These are phyloP conservation scores for Thelephora terrestris DNA, from an alignment of 1,284 basidiomycete genomes.

Conservation along the genomic window DNA sequence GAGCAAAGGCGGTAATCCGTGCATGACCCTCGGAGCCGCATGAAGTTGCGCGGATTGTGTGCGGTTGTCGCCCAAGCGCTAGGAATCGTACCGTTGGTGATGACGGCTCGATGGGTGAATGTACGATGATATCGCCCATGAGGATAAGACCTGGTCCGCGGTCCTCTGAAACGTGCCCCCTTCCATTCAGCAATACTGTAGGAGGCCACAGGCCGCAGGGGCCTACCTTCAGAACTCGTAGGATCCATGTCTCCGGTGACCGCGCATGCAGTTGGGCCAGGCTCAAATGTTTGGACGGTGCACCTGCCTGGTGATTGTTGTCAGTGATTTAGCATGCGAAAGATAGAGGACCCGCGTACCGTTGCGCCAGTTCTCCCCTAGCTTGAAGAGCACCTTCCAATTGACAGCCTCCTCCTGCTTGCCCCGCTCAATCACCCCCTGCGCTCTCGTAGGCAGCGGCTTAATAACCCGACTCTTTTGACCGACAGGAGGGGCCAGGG, in stretches of 20 bases:
- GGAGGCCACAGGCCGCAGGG: not conserved
- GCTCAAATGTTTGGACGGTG: constrained; percentile 28
- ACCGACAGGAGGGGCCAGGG: constrained; percentile 45
- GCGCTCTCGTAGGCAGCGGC: constrained; percentile 44
- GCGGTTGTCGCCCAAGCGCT: constrained; percentile 18
- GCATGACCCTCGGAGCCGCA: constrained; percentile 14
- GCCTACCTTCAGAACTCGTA: not conserved
- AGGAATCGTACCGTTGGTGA: constrained; percentile 18
- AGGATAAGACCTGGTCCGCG: constrained; percentile 27
- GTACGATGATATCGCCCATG: constrained; percentile 31
- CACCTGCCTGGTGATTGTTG: constrained; percentile 40
- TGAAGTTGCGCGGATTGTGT: constrained; percentile 22
- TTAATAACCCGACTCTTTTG: constrained; percentile 48
- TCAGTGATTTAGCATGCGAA: not conserved
- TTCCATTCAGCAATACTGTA: too few relatives aligned
- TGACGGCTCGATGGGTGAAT: constrained; percentile 21
- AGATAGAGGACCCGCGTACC: constrained; percentile 31
- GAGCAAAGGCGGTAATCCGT: constrained; percentile 47
- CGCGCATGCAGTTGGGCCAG: not conserved
- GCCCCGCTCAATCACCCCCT: constrained; percentile 8
- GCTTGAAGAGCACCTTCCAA: constrained; percentile 81
- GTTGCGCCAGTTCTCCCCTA: constrained; percentile 69
- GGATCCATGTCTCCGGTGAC: not conserved
- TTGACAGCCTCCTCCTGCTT: constrained; percentile 34
- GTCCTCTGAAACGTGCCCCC: too few relatives aligned